Conservation (phyloP, 2,329 filamentous ascomycete species). For the Alternaria atra region DNA sequence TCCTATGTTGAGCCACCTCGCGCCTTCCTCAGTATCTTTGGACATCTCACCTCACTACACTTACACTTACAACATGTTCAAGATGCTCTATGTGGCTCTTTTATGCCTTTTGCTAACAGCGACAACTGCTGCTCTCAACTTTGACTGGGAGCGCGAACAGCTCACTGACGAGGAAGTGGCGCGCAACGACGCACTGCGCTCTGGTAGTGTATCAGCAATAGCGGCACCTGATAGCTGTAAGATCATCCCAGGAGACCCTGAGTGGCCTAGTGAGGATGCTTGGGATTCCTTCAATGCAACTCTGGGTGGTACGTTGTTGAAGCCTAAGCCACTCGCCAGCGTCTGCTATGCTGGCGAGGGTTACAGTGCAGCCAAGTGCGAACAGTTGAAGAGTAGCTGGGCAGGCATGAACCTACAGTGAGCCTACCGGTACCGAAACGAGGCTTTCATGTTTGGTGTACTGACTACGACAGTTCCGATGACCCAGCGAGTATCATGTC, state of each 20-base stretch:
- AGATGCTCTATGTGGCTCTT: background rate
- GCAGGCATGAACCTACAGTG: constrained; percentile 30
- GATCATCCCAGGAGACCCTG: constrained; percentile 26
- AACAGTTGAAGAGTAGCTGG: constrained; percentile 27
- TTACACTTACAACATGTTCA: background rate
- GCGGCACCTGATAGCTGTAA: constrained; percentile 24
- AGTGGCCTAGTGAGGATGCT: constrained; percentile 33
- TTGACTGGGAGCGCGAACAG: constrained; percentile 36
- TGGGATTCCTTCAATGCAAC: constrained; percentile 36
- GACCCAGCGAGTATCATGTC: constrained; percentile 35
- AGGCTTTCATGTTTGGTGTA: background rate
- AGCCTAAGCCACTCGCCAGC: constrained; percentile 31
- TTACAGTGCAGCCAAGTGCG: constrained; percentile 30
- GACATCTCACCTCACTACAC: background rate
- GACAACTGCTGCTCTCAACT: constrained; percentile 25
- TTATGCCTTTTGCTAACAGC: background rate
- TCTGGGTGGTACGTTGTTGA: constrained; percentile 33
- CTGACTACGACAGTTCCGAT: constrained; percentile 25
- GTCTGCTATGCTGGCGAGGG: constrained; percentile 33
- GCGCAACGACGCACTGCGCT: constrained; percentile 25
- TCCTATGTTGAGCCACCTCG: background rate
- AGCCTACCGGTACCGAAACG: background rate
- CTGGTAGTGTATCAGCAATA: constrained; percentile 13
- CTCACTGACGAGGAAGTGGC: constrained; percentile 31
- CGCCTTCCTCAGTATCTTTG: background rate